Conservation (phyloP, 495 filamentous ascomycete species). For the Melanomma pulvis-pyrius region DNA sequence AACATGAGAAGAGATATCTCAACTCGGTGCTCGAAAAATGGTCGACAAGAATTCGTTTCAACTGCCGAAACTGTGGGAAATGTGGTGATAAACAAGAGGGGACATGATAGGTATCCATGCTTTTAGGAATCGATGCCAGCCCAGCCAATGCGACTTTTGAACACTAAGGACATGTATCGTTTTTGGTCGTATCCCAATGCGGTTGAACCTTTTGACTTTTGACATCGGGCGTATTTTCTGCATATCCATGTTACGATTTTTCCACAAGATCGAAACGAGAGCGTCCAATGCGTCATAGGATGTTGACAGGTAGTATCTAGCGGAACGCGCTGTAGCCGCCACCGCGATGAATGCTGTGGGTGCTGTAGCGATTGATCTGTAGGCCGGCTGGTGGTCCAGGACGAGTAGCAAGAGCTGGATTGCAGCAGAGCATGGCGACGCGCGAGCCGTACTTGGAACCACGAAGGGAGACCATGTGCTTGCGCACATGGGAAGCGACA, state of each 20-base stretch:
- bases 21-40: slow-evolving; percentile 21
- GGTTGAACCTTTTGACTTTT: not conserved
- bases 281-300: slow-evolving; percentile 4
- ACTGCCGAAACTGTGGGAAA: slow-evolving; percentile 18
- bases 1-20: slow-evolving; percentile 21
- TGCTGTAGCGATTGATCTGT: slow-evolving; percentile 64
- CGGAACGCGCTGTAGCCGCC: slow-evolving; percentile 29
- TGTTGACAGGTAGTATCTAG: slow-evolving; percentile 4
- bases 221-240: slow-evolving; percentile 11
- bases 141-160: slow-evolving; percentile 15
- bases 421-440: slow-evolving; percentile 98
- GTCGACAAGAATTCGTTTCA: slow-evolving; percentile 17
- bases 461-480: slow-evolving; percentile 98
- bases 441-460: slow-evolving; percentile 98
- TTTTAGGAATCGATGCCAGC: slow-evolving; percentile 16
- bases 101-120: slow-evolving; percentile 8
- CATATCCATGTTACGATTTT: slow-evolving; percentile 20
- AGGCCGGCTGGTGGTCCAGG: slow-evolving; percentile 77
- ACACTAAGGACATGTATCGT: not conserved
- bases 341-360: slow-evolving; percentile 41
- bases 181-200: slow-evolving; percentile 25
- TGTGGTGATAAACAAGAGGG: slow-evolving; percentile 30
- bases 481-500: slow-evolving; percentile 88
- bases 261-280: slow-evolving; percentile 19
- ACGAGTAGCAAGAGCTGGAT: slow-evolving; percentile 81